Conservation (phyloP, 495 filamentous ascomycete genomes). For the Thermochaetoides thermophila region DNA sequence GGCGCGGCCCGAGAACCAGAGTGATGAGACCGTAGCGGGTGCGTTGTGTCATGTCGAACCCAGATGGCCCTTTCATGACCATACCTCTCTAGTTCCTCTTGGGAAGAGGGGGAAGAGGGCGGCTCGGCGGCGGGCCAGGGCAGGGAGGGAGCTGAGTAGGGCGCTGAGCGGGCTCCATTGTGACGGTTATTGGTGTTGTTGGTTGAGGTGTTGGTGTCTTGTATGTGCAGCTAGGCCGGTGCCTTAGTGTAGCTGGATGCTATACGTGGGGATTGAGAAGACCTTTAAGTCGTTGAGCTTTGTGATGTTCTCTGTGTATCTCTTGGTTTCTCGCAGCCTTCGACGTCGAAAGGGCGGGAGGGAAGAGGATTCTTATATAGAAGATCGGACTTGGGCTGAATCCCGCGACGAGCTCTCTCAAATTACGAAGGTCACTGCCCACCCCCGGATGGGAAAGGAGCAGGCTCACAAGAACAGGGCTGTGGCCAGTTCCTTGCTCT, state of each 20-base stretch:
- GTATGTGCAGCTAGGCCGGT: too few relatives aligned
- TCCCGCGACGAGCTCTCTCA: constrained; percentile 16
- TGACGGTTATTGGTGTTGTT: constrained; percentile 7
- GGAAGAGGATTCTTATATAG: constrained; percentile 32
- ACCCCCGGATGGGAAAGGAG: constrained; percentile 8
- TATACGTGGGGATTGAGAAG: too few relatives aligned
- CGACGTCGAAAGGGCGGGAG: constrained; percentile 16
- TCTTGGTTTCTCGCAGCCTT: too few relatives aligned
- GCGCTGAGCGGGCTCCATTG: constrained; percentile 52
- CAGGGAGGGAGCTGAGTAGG: constrained; percentile 65
- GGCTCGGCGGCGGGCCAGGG: constrained; percentile 70
- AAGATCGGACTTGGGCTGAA: too few relatives aligned
- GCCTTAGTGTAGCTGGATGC: too few relatives aligned
- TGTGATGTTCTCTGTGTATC: too few relatives aligned
- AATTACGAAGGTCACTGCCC: constrained; percentile 19
- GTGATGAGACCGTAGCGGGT: constrained; percentile 8
- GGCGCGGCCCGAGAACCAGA: constrained; percentile 7
- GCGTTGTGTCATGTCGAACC: constrained; percentile 8
- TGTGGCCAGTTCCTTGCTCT: constrained; percentile 13
- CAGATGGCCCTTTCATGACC: background rate
- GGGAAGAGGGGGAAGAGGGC: constrained; percentile 69
- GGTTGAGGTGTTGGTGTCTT: too few relatives aligned
- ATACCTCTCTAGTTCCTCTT: constrained; percentile 39
- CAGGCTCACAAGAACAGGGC: constrained; percentile 21
- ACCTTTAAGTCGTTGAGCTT: too few relatives aligned